Base-by-base conservation (phyloP, 192 early-diverging fungal species). In the Neocallimastix lanati region DNA sequence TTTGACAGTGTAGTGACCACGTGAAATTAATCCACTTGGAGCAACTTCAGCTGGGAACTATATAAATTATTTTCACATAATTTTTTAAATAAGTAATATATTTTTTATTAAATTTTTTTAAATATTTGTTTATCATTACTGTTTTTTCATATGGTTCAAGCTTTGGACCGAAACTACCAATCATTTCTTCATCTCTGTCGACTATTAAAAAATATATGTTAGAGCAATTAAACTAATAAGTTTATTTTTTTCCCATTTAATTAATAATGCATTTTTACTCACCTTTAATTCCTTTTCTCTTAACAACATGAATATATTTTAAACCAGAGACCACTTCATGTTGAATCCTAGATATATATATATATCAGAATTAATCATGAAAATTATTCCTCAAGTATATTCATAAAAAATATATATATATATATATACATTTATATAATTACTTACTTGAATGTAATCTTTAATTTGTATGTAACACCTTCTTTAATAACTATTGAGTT, bases 311-410 rank as follows among this genome's bases (percentile, higher is more conserved):
- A 82, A 95, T 83, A 87, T 96, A 98, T 86, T 95, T 97, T 79
- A 99, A 88, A 28, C 97, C 97, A 79, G 93, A 92, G 13, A 99
- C 92, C 33, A 99, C 93, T 79, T 98, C 95, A 83, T 95, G 93
- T 87, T 98, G 93, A 83, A 99, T 90, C 81, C 92, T 91, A 79
- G 28, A 36, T 38, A n/a, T n/a, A n/a, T n/a, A n/a, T n/a, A n/a
- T n/a, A n/a, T n/a, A n/a, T n/a, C n/a, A n/a, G n/a, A n/a, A n/a
- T n/a, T n/a, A n/a, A n/a, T n/a, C n/a, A n/a, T n/a, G n/a, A n/a
- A n/a, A n/a, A n/a, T n/a, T n/a, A n/a, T n/a, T n/a, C n/a, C n/a
- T n/a, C n/a, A n/a, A n/a, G n/a, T n/a, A n/a, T n/a, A n/a, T n/a
- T n/a, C n/a, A n/a, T n/a, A n/a, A n/a, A n/a, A n/a, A n/a, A n/a